These are phyloP conservation scores for Boletus rufocinnamomeus DNA, from an alignment of 768 basidiomycete genomes.

Conservation along the genomic window DNA sequence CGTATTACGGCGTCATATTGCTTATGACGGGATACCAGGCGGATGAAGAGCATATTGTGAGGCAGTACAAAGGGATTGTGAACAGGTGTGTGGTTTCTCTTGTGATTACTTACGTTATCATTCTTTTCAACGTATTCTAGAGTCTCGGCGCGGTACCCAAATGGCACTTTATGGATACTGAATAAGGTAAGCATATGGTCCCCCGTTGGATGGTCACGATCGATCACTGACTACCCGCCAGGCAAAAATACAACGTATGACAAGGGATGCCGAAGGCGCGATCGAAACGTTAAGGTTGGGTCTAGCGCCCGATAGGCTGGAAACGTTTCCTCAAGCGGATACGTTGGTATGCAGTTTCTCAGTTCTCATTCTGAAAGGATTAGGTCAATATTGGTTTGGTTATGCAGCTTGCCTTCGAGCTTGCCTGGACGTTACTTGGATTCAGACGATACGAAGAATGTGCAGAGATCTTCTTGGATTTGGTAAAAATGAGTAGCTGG, in stretches of 20 bases:
- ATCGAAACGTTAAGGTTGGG: conserved; percentile 63
- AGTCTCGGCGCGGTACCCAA: conserved; percentile 58
- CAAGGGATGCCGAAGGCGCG: conserved; percentile 60
- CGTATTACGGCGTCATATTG: conserved; percentile 72
- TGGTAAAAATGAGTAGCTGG: conserved; percentile 74
- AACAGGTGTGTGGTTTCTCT: conserved; percentile 48
- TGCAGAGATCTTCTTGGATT: conserved; percentile 62
- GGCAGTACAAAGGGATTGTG: conserved; percentile 64
- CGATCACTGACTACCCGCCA: conserved; percentile 24
- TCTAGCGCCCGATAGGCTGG: conserved; percentile 49
- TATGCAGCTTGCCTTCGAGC: conserved; percentile 68
- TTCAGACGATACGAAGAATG: conserved; percentile 66
- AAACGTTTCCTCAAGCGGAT: conserved; percentile 71
- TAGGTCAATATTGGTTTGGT: neutral
- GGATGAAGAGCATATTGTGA: conserved; percentile 62
- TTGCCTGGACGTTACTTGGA: conserved; percentile 73
- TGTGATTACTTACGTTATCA: neutral
- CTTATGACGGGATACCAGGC: conserved; percentile 76
- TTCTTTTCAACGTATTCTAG: conserved; percentile 32
- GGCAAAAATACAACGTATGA: conserved; percentile 80
- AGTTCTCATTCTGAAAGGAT: neutral
- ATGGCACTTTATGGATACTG: conserved; percentile 72
- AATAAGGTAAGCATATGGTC: conserved; percentile 50
- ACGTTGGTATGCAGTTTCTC: conserved; percentile 48
- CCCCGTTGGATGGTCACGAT: neutral